These are phyloP conservation scores for Acacia concinna DNA, from an alignment of 331 rosid genomes.

Conservation along the genomic window DNA sequence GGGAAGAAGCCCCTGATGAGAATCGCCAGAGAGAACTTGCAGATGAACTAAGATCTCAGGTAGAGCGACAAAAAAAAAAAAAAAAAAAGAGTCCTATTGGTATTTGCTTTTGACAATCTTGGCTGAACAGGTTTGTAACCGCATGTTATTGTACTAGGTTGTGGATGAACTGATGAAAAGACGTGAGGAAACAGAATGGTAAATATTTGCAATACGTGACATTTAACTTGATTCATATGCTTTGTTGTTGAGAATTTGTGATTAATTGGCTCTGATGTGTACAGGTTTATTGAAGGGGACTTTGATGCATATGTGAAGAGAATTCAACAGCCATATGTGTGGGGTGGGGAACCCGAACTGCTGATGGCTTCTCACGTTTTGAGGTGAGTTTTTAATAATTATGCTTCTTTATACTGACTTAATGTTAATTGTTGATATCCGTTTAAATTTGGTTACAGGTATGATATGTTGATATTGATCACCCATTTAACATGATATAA, in stretches of 20 bases:
- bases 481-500: not conserved
- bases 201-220: not conserved
- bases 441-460: not conserved
- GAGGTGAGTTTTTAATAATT: constrained; percentile 54
- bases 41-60: constrained; percentile 87
- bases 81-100: not conserved
- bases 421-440: not conserved
- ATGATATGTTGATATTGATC: not conserved
- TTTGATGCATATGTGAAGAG: constrained; percentile 73
- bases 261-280: constrained; percentile 2
- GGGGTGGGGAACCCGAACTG: constrained; percentile 98
- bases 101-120: not conserved
- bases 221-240: not conserved
- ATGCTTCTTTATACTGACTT: not conserved
- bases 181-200: constrained; percentile 91
- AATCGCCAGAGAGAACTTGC: constrained; percentile 76
- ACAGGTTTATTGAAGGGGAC: constrained; percentile 87
- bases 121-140: not conserved
- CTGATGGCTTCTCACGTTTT: constrained; percentile 91
- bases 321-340: constrained; percentile 60
- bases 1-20: constrained; percentile 89
- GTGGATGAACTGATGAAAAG: constrained; percentile 78
- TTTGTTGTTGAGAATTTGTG: not conserved
- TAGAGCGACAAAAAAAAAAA: too few species aligned
- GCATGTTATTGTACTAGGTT: constrained; percentile 42